Percentiles rank a stretch among this genome's conserved stretches.
Conservation (phyloP, 805 yeast genomes). For the Yarrowia sp. region DNA sequence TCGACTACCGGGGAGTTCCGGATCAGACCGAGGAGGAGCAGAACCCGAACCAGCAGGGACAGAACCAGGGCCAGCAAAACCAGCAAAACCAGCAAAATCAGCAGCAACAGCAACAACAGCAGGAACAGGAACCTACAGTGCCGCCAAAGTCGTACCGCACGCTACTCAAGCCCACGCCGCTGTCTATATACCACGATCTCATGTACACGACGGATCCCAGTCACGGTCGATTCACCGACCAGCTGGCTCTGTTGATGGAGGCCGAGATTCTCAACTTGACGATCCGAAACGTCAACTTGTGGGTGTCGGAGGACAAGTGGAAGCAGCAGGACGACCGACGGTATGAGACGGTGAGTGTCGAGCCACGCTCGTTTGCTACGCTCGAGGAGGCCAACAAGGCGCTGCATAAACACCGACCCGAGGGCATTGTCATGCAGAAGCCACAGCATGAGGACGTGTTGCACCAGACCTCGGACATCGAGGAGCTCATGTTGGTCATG, state of each 20-base stretch:
- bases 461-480: slow-evolving; percentile 82
- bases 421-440: slow-evolving; percentile 43
- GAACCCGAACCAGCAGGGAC: background rate
- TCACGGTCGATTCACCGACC: slow-evolving; percentile 65
- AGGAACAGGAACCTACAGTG: slow-evolving; percentile 32
- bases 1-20: slow-evolving; percentile 61
- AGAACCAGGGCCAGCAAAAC: background rate
- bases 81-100: background rate
- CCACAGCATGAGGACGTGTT: slow-evolving; percentile 65
- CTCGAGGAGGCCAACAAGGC: slow-evolving; percentile 25
- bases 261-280: slow-evolving; percentile 80
- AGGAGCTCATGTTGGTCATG: slow-evolving; percentile 79
- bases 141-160: slow-evolving; percentile 76
- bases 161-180: slow-evolving; percentile 72
- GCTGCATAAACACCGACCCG: slow-evolving; percentile 34
- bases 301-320: slow-evolving; percentile 49
- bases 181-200: slow-evolving; percentile 80
- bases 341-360: slow-evolving; percentile 35
- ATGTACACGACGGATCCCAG: slow-evolving; percentile 80
- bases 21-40: slow-evolving; percentile 1
- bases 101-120: background rate
- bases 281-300: slow-evolving; percentile 69
- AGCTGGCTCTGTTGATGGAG: slow-evolving; percentile 76
- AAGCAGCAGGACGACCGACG: background rate
- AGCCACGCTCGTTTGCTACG: background rate